These are phyloP conservation scores for Trichophyton equinum DNA, from an alignment of 2,329 filamentous ascomycete genomes.

Conservation along the genomic window DNA sequence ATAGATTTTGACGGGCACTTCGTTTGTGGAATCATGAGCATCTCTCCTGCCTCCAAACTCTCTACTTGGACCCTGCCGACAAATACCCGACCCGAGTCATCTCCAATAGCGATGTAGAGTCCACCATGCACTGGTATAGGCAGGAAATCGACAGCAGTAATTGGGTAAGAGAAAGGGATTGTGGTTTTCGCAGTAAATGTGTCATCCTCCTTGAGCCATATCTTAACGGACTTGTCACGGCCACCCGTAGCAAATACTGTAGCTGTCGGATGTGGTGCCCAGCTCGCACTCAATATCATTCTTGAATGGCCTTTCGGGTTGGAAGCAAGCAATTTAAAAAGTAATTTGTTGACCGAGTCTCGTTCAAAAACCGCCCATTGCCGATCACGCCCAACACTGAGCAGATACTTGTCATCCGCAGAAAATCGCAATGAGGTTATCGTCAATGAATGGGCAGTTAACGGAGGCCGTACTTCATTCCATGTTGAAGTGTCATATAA, in stretches of 20 bases:
- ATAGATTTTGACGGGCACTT: constrained; percentile 52
- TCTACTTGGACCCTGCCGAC: constrained; percentile 29
- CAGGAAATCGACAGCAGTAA: constrained; percentile 61
- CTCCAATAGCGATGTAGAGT: constrained; percentile 34
- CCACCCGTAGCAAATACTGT: constrained; percentile 72
- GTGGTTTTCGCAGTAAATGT: constrained; percentile 42
- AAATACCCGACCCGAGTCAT: constrained; percentile 36
- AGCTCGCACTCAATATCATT: constrained; percentile 84
- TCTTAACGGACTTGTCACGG: constrained; percentile 70
- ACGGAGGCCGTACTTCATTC: constrained; percentile 73
- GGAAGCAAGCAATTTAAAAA: constrained; percentile 48
- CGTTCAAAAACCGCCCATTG: constrained; percentile 77
- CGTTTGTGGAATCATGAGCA: constrained; percentile 23
- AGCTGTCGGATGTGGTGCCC: constrained; percentile 47
- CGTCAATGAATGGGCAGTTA: constrained; percentile 77
- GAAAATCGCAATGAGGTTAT: constrained; percentile 75
- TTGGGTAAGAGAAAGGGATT: constrained; percentile 45
- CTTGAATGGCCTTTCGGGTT: constrained; percentile 78
- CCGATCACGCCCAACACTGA: constrained; percentile 83
- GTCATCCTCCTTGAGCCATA: constrained; percentile 44
- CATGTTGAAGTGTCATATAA: constrained; percentile 77
- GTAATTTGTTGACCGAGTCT: constrained; percentile 23
- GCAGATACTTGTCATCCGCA: constrained; percentile 55
- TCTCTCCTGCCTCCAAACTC: constrained; percentile 19
- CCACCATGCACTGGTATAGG: constrained; percentile 19